Conservation (phyloP, 1,284 basidiomycete genomes). For the Afroboletus lepidellus region DNA sequence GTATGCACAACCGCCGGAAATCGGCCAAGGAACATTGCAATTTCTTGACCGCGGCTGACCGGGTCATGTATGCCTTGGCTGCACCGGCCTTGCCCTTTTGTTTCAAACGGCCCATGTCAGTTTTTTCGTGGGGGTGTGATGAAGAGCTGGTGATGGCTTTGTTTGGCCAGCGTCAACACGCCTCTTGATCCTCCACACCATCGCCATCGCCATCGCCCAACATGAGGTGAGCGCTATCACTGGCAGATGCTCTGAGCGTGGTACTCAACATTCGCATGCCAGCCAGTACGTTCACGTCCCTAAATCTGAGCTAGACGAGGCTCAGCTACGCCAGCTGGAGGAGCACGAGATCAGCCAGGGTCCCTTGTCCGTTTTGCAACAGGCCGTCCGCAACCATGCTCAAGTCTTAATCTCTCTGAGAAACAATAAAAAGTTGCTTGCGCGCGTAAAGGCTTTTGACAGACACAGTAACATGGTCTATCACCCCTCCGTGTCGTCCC, state of each 20-base stretch:
- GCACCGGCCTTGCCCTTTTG: conserved; percentile 91
- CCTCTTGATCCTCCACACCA: conserved; percentile 1
- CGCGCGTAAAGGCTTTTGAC: conserved; percentile 98
- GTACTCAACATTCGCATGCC: conserved; percentile 10
- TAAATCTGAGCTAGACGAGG: conserved; percentile 97
- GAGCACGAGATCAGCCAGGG: conserved; percentile 98
- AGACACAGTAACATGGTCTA: conserved; percentile 97
- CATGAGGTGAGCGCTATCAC: conserved; percentile 30
- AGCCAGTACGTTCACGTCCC: conserved; percentile 97
- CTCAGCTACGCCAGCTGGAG: conserved; percentile 92
- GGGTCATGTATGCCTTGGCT: conserved; percentile 93
- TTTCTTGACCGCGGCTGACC: conserved; percentile 88
- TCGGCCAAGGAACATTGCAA: conserved; percentile 96
- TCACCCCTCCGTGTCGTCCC: background rate
- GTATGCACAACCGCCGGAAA: conserved; percentile 95
- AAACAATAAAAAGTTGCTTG: conserved; percentile 98
- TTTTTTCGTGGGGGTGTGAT: background rate
- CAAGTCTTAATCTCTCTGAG: conserved; percentile 96
- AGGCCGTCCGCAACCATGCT: conserved; percentile 95
- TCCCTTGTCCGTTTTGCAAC: conserved; percentile 95
- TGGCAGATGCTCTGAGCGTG: background rate
- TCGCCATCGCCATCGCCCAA: conserved; percentile 12
- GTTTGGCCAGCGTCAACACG: conserved; percentile 33
- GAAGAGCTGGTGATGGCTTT: conserved; percentile 18
- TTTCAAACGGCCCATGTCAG: conserved; percentile 82